A percentile compares a stretch with the other conserved stretches of the same genome.
Evolutionary conservation across 768 basidiomycete genomes (phyloP).

Genomic region (Hericium coralloides): DNA sequence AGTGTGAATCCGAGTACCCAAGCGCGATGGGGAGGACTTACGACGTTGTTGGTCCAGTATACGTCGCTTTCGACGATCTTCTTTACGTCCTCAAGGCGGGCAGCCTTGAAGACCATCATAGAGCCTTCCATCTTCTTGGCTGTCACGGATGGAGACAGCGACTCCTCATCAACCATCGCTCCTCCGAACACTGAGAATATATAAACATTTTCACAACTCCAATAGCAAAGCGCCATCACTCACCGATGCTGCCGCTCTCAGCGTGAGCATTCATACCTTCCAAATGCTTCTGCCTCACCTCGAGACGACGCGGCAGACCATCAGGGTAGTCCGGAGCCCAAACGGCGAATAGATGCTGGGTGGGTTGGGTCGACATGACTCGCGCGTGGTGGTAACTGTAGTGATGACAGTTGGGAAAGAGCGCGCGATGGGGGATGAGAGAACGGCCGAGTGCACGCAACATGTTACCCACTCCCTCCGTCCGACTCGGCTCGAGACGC

Average conservation of each 20-base stretch:
- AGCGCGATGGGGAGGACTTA: constrained; percentile 20
- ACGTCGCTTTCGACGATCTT: constrained; percentile 33
- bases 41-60: constrained; percentile 35
- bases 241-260: neutral
- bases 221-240: neutral
- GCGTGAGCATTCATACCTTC: neutral
- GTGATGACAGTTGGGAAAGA: neutral
- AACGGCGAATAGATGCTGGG: neutral
- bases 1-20: neutral
- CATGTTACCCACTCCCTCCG: neutral
- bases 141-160: constrained; percentile 31
- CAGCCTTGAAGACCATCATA: constrained; percentile 43
- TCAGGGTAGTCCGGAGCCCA: constrained; percentile 6
- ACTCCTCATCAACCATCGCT: constrained; percentile 54
- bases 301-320: neutral
- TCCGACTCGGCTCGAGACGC: neutral
- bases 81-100: constrained; percentile 36
- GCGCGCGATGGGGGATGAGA: neutral
- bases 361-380: neutral
- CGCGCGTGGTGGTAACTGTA: neutral
- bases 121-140: constrained; percentile 56
- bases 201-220: neutral
- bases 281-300: neutral
- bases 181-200: constrained; percentile 14
- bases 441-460: neutral